These are phyloP conservation scores for Solanum sejunctum DNA, from an alignment of 257 asterid species.

Conservation along the genomic window DNA sequence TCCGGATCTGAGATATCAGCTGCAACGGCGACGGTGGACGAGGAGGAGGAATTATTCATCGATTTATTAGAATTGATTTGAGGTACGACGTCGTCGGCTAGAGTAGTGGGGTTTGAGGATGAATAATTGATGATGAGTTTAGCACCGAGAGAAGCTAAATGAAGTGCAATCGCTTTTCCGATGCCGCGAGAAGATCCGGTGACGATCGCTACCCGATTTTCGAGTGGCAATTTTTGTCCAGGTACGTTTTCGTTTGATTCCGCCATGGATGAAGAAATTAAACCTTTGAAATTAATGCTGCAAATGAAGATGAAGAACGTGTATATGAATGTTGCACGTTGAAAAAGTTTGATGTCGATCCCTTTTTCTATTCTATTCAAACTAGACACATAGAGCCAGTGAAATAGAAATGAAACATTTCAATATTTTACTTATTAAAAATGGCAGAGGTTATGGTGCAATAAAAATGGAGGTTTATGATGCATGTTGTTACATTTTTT, in stretches of 20 bases:
- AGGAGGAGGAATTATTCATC: not conserved
- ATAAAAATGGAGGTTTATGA: no score
- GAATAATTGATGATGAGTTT: constrained; percentile 42
- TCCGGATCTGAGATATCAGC: constrained; percentile 50
- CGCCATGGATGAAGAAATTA: not conserved
- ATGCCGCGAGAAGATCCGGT: constrained; percentile 29
- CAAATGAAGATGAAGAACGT: not conserved
- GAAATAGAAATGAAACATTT: no score
- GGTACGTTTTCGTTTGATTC: not conserved
- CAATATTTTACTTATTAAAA: no score
- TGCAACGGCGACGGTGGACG: constrained; percentile 28
- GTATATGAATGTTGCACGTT: no score
- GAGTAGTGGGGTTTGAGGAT: constrained; percentile 16
- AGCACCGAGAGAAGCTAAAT: constrained; percentile 47
- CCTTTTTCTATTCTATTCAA: no score
- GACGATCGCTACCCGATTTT: constrained; percentile 9
- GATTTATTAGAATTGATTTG: constrained; percentile 10
- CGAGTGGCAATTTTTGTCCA: not conserved
- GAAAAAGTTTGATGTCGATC: no score
- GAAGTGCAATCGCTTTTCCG: constrained; percentile 35
- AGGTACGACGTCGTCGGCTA: constrained; percentile 17
- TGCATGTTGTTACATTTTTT: no score
- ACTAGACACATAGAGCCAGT: no score
- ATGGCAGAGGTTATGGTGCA: no score
- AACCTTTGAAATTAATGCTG: not conserved